Conservation (phyloP, 2,329 filamentous ascomycete species). For the Lecanicillium sp. region DNA sequence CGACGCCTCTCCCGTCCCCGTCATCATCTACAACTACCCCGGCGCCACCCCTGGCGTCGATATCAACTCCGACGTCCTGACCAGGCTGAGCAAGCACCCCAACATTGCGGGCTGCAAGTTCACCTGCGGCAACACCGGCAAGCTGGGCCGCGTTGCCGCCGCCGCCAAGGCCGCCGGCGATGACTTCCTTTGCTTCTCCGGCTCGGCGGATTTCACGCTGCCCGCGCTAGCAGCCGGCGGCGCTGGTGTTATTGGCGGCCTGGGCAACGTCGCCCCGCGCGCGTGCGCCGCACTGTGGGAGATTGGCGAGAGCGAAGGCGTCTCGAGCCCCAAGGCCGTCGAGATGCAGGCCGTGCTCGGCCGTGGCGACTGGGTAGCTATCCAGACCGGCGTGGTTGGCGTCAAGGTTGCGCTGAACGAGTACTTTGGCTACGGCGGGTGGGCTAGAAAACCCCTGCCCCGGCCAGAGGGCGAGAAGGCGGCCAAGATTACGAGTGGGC, state of each 20-base stretch:
- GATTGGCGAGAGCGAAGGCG: conserved; percentile 46
- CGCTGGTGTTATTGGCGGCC: conserved; percentile 63
- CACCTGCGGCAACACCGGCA: conserved; percentile 64
- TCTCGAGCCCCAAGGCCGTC: conserved; percentile 48
- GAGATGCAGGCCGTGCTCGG: conserved; percentile 59
- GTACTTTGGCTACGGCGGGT: conserved; percentile 63
- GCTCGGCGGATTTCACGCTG: conserved; percentile 65
- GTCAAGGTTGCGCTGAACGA: conserved; percentile 61
- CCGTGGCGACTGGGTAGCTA: conserved; percentile 64
- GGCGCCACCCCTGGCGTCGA: conserved; percentile 58
- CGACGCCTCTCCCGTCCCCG: conserved; percentile 51
- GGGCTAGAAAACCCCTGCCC: conserved; percentile 21
- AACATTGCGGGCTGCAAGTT: conserved; percentile 64
- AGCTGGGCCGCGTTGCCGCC: conserved; percentile 56
- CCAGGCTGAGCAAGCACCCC: conserved; percentile 49
- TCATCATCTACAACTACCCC: conserved; percentile 64
- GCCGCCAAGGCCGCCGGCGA: conserved; percentile 37
- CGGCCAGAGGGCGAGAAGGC: conserved; percentile 9
- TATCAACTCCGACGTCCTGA: conserved; percentile 54
- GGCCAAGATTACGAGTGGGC: conserved; percentile 11
- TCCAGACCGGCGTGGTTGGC: conserved; percentile 63
- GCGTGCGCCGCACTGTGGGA: conserved; percentile 55
- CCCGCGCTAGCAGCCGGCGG: conserved; percentile 62
- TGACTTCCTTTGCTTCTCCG: conserved; percentile 62
- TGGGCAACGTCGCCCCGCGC: conserved; percentile 64